Evolutionary conservation across 257 asterid species (phyloP).

Genomic region (Prunella vulgaris): DNA sequence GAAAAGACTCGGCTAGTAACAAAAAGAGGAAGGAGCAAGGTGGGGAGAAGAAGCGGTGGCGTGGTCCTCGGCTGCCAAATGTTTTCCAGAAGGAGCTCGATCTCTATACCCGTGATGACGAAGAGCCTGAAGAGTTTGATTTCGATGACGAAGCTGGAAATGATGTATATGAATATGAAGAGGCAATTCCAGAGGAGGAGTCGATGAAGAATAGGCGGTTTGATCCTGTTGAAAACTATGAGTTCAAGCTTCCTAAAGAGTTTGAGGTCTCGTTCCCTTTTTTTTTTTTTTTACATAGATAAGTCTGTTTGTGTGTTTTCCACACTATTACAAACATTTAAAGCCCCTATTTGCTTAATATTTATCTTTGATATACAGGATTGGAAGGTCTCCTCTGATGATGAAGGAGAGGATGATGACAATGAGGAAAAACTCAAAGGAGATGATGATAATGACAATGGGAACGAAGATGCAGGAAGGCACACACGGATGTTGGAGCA

Average conservation of each 20-base stretch:
- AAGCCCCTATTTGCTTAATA: not conserved
- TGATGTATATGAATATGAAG: slow-evolving; percentile 80
- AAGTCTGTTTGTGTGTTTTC: not conserved
- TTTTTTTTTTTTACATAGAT: not conserved
- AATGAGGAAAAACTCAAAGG: slow-evolving; percentile 24
- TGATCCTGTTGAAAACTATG: slow-evolving; percentile 68
- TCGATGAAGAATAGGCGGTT: slow-evolving; percentile 62
- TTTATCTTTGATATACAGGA: slow-evolving; percentile 40
- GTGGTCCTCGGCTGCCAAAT: slow-evolving; percentile 78
- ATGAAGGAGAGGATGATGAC: slow-evolving; percentile 47
- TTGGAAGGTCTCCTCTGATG: slow-evolving; percentile 75
- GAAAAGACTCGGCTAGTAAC: slow-evolving; percentile 15
- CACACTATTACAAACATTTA: not conserved
- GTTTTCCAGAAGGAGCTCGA: slow-evolving; percentile 48
- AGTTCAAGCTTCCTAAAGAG: slow-evolving; percentile 70
- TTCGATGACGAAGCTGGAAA: slow-evolving; percentile 27
- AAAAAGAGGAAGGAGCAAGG: slow-evolving; percentile 22
- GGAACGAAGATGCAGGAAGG: slow-evolving; percentile 44
- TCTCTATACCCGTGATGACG: slow-evolving; percentile 7
- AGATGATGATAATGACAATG: slow-evolving; percentile 29
- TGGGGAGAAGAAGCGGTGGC: slow-evolving; percentile 30
- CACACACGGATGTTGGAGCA: slow-evolving; percentile 73
- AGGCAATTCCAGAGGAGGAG: slow-evolving; percentile 75
- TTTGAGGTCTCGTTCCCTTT: slow-evolving; percentile 51
- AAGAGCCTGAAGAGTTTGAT: slow-evolving; percentile 28